phyloP scores from a whole-genome alignment of 257 asterid species.

The Scutellaria minor region DNA sequence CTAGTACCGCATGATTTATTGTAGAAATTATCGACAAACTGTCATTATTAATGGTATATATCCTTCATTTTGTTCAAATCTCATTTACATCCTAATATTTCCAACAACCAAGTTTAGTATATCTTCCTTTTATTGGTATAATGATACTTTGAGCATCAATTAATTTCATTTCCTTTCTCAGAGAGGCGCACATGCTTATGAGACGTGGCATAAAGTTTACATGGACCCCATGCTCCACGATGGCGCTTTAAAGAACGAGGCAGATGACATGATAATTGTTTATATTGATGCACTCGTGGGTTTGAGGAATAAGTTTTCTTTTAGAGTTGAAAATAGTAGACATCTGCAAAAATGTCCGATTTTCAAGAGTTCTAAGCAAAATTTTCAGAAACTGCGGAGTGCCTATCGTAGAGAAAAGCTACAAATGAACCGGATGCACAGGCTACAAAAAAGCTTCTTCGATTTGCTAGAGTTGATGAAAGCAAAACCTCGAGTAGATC shows the following conservation, averaged over 20 bases:
- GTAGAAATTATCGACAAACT: background rate
- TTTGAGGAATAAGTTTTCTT: conserved; percentile 6
- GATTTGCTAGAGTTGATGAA: conserved; percentile 14
- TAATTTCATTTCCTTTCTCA: conserved; percentile 16
- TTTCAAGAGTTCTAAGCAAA: conserved; percentile 20
- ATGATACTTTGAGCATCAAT: background rate
- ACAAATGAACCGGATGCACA: conserved; percentile 19
- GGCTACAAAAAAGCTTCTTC: background rate
- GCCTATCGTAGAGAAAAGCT: conserved; percentile 23
- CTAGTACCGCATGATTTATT: background rate
- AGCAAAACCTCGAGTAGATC: background rate
- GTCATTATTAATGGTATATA: background rate
- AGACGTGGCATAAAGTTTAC: conserved; percentile 26
- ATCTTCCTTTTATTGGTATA: background rate
- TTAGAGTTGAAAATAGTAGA: conserved; percentile 27
- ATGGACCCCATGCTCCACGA: conserved; percentile 9
- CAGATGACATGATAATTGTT: conserved; percentile 15
- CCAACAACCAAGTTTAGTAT: background rate
- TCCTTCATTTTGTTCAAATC: background rate
- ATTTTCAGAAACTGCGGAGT: conserved; percentile 24
- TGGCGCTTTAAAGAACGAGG: conserved; percentile 20
- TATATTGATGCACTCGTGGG: conserved; percentile 31
- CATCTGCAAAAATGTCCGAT: background rate
- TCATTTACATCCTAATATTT: conserved; percentile 9
- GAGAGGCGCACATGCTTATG: conserved; percentile 29